Evolutionary conservation across 371 early-diverging fungal genomes (phyloP).

Genomic region (Lichtheimia corymbifera): DNA sequence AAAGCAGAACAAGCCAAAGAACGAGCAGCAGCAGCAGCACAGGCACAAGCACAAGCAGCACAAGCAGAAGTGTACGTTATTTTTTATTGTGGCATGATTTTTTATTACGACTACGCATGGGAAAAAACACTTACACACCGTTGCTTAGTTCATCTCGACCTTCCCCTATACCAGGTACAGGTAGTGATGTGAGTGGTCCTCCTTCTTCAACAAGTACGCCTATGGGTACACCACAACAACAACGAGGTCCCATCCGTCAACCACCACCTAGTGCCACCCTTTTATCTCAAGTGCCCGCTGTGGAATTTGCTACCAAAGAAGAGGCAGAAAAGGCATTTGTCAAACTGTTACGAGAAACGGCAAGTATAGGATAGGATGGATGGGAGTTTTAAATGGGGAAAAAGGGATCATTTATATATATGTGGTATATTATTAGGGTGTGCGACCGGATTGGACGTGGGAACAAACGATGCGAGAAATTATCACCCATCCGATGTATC

Average conservation of each 20-base stretch:
- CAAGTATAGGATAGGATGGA: constrained; percentile 23
- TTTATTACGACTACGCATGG: too few relatives aligned
- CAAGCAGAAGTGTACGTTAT: too few relatives aligned
- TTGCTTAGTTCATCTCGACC: too few relatives aligned
- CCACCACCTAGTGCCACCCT: constrained; percentile 23
- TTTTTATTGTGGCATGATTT: too few relatives aligned
- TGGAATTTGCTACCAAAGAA: constrained; percentile 73
- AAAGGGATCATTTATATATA: neutral
- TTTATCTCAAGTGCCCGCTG: constrained; percentile 24
- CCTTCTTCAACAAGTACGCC: too few relatives aligned
- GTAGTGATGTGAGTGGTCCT: too few relatives aligned
- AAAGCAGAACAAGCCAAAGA: constrained; percentile 41
- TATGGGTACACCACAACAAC: neutral
- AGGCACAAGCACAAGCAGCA: too few relatives aligned
- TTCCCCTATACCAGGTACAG: too few relatives aligned
- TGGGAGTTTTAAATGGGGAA: neutral
- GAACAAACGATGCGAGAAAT: constrained; percentile 88
- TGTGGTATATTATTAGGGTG: constrained; percentile 50
- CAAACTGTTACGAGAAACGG: constrained; percentile 70
- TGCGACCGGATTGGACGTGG: constrained; percentile 86
- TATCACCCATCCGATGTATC: constrained; percentile 80
- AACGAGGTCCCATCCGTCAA: constrained; percentile 13
- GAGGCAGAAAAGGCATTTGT: constrained; percentile 86
- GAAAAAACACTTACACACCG: too few relatives aligned
- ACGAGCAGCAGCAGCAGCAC: constrained; percentile 27